These are phyloP conservation scores for Quercus suber DNA, from an alignment of 306 rosid species.

Conservation along the genomic window DNA sequence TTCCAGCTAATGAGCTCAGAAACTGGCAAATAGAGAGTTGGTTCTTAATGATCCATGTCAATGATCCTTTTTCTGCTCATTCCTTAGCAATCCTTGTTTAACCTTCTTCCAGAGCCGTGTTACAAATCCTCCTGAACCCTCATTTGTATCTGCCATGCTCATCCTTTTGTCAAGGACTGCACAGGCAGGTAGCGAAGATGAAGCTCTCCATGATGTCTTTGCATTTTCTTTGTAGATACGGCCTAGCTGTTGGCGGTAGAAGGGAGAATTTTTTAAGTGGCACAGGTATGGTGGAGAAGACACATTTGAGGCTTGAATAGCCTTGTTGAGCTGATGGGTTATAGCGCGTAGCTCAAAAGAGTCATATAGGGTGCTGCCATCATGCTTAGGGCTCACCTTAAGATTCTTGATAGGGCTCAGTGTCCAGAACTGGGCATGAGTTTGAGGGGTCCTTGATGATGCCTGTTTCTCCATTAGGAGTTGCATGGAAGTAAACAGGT, in stretches of 20 bases:
- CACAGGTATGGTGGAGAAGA: constrained; percentile 27
- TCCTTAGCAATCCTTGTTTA: constrained; percentile 43
- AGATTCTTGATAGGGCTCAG: constrained; percentile 12
- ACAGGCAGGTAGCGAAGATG: constrained; percentile 15
- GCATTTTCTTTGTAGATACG: constrained; percentile 25
- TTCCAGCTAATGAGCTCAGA: background rate
- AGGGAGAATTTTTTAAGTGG: constrained; percentile 34
- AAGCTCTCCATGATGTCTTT: constrained; percentile 32
- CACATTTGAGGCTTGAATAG: constrained; percentile 40
- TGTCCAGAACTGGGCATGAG: background rate
- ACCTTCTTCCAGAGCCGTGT: constrained; percentile 60
- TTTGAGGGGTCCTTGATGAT: background rate
- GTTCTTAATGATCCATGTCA: too few relatives aligned
- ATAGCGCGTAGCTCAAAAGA: constrained; percentile 55
- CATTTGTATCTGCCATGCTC: constrained; percentile 16
- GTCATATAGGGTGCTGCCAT: constrained; percentile 58
- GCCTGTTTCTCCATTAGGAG: constrained; percentile 23
- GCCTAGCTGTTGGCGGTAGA: constrained; percentile 30
- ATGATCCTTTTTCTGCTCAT: constrained; percentile 19
- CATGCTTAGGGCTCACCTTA: constrained; percentile 28
- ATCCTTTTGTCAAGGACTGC: constrained; percentile 13
- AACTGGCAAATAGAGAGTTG: too few relatives aligned
- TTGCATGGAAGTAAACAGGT: constrained; percentile 31
- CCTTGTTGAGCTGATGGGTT: constrained; percentile 52
- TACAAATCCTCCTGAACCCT: constrained; percentile 27